Base-by-base conservation (phyloP, 129 eudicot species). In the Ambrosia artemisiifolia region DNA sequence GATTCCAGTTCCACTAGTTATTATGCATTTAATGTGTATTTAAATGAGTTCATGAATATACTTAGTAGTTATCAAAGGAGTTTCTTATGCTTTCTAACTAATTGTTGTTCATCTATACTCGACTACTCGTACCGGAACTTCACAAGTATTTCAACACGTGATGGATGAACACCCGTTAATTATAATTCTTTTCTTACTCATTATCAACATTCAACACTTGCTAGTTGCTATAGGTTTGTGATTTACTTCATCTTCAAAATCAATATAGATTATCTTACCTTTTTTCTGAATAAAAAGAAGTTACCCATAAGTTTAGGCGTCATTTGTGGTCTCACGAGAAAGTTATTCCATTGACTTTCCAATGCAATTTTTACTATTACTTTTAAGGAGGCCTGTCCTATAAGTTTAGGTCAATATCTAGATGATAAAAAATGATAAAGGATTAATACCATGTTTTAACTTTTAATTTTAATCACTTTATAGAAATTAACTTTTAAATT, bases 381-480 rank as follows among this genome's bases (percentile, higher is more conserved):
- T 56, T 56, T 59, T 59, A 17, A 11, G 42, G 42, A 33, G 19
- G 19, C 19, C 18, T 60, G 20, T 33, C 65, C 42, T 60, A 32
- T 14, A 60, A 30, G 43, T 60, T 60, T 60, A 60, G 65, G 65
- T 60, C 65, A 30, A 60, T 60, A 60, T 60, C 18, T 30, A 60
- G 34, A 60, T 30, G 5, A 33, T 57, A 61, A 59, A 57, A 59
- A 30, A 13, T 72, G 42, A 16, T 55, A 55, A 19, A 55, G 3
- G 42, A 43, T 13, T 10, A 60, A 12, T 13, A 30, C 32, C 35
- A 28, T 36, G 42, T 61, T 46, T 73, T 28, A 16, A 11, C 11
- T 33, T 48, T 46, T n/a, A 32, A 17, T 33, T 57, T 17, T 30
- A 67, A 36, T 38, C 47, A 38, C 56, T 78, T 71, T 78, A 78